Evolutionary conservation across 257 asterid species (phyloP).

Genomic region (Ilex aquifolium): DNA sequence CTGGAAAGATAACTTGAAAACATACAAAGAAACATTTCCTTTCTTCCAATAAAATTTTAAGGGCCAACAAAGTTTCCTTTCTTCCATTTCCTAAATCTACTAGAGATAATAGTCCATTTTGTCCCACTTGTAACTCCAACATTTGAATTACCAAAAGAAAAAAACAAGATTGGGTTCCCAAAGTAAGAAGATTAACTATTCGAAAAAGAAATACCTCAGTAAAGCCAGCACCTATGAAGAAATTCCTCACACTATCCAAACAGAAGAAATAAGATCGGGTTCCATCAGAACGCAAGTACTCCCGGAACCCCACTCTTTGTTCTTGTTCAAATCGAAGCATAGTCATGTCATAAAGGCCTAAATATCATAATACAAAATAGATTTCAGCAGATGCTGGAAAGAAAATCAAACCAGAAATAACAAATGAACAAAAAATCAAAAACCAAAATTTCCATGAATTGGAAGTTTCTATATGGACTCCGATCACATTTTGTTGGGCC

Average conservation of each 20-base stretch:
- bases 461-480: not conserved
- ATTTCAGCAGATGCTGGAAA: not conserved
- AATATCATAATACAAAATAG: not conserved
- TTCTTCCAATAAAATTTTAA: not conserved
- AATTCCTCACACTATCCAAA: conserved; percentile 48
- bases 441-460: conserved; percentile 4
- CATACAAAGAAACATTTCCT: not conserved
- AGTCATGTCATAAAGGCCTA: conserved; percentile 95
- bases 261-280: conserved; percentile 91
- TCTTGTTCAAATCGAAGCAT: conserved; percentile 84
- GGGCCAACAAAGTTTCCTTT: not conserved
- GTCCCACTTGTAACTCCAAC: not conserved
- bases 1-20: not conserved
- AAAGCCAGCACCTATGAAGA: conserved; percentile 66
- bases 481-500: conserved; percentile 1
- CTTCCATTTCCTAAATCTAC: not conserved
- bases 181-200: too few relatives aligned
- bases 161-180: too few relatives aligned
- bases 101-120: not conserved
- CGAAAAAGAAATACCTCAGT: conserved; percentile 40
- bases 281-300: conserved; percentile 84
- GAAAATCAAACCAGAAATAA: conserved; percentile 1
- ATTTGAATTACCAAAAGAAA: too few relatives aligned
- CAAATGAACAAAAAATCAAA: conserved; percentile 2
- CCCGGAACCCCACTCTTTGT: conserved; percentile 71